These are phyloP conservation scores for Maudiozyma barnettii DNA, from an alignment of 805 yeast species.

Conservation along the genomic window DNA sequence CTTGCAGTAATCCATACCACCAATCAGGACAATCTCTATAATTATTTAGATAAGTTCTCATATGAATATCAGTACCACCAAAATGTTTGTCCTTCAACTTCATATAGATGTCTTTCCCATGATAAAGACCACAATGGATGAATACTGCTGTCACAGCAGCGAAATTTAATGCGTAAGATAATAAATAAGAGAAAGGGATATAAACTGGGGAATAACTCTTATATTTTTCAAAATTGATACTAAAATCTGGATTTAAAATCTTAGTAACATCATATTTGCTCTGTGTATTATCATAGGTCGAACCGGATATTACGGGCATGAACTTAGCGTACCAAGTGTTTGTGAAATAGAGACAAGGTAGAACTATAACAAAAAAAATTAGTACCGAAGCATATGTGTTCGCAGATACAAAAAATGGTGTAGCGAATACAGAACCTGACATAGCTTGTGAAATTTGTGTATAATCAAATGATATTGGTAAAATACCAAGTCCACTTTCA, in stretches of 20 bases:
- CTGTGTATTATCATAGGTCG: constrained; percentile 37
- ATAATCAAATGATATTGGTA: constrained; percentile 51
- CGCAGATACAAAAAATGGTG: constrained; percentile 36
- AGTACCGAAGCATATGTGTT: constrained; percentile 39
- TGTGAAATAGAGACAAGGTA: constrained; percentile 43
- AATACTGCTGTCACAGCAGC: constrained; percentile 57
- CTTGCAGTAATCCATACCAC: constrained; percentile 42
- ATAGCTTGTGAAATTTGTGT: constrained; percentile 42
- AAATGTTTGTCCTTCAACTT: constrained; percentile 31
- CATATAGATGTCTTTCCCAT: constrained; percentile 44
- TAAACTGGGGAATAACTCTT: constrained; percentile 48
- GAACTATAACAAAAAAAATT: constrained; percentile 39
- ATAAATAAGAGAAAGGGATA: constrained; percentile 48
- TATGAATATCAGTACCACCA: constrained; percentile 40
- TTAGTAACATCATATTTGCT: constrained; percentile 37
- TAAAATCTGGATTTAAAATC: constrained; percentile 36
- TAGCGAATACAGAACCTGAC: constrained; percentile 51
- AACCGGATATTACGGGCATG: constrained; percentile 39
- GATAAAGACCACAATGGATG: constrained; percentile 48
- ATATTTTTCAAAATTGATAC: constrained; percentile 38
- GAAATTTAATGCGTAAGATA: constrained; percentile 48
- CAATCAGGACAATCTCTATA: constrained; percentile 68
- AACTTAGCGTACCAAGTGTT: constrained; percentile 52
- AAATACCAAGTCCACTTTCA: constrained; percentile 42
- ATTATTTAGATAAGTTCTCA: constrained; percentile 39